Evolutionary conservation across 2,329 filamentous ascomycete genomes (phyloP).

Genomic region (Thyridium curvatum): DNA sequence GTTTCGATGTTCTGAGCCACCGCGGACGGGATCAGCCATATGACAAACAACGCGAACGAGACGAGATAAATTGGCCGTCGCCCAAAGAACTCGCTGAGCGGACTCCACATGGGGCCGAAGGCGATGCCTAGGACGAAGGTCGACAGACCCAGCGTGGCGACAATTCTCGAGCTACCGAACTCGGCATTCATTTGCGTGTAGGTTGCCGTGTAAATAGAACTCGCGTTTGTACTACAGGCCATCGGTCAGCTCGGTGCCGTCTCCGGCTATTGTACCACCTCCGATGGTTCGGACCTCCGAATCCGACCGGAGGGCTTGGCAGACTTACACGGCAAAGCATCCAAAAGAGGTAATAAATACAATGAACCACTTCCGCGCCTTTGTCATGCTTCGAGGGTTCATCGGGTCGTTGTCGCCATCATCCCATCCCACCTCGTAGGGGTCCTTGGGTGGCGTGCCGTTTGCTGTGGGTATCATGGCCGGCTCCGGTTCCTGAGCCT

Average conservation of each 20-base stretch:
- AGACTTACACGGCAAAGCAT: slow-evolving; percentile 75
- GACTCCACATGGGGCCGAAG: slow-evolving; percentile 58
- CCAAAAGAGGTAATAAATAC: slow-evolving; percentile 67
- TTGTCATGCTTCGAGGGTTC: slow-evolving; percentile 65
- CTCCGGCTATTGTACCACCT: background rate
- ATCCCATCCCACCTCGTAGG: slow-evolving; percentile 70
- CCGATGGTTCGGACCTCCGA: too few relatives aligned
- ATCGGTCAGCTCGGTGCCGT: too few relatives aligned
- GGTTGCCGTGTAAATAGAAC: slow-evolving; percentile 82
- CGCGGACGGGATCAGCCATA: slow-evolving; percentile 78
- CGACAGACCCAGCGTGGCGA: slow-evolving; percentile 76
- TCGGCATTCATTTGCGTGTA: slow-evolving; percentile 72
- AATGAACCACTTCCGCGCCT: slow-evolving; percentile 70
- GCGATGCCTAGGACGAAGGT: slow-evolving; percentile 72
- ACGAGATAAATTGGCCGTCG: slow-evolving; percentile 73
- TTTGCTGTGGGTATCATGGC: background rate
- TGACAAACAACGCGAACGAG: slow-evolving; percentile 67
- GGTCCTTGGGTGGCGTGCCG: slow-evolving; percentile 26
- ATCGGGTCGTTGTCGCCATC: slow-evolving; percentile 63
- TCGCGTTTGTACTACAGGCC: slow-evolving; percentile 63
- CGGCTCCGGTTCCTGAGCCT: background rate
- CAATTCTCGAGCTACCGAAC: slow-evolving; percentile 62
- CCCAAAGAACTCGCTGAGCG: slow-evolving; percentile 73
- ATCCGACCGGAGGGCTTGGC: too few relatives aligned
- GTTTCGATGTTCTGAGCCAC: slow-evolving; percentile 77